Evolutionary conservation across 2,329 filamentous ascomycete genomes (phyloP).

Genomic region (Xylariaceae sp.): DNA sequence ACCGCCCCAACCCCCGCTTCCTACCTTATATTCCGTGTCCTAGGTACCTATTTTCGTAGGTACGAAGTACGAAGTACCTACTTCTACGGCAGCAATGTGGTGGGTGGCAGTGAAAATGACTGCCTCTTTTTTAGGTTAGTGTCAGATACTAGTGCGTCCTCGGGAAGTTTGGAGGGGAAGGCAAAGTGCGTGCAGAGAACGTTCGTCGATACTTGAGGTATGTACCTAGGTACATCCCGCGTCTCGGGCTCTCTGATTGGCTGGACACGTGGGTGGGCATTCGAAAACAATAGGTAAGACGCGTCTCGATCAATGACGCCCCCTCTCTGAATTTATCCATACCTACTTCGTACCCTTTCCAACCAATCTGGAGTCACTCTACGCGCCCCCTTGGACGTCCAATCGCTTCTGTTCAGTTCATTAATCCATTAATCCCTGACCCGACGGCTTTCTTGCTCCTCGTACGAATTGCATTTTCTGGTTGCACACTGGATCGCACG

Average conservation of each 20-base stretch:
- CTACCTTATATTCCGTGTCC: no score
- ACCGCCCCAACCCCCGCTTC: no score
- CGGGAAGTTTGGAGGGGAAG: background rate
- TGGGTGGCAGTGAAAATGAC: background rate
- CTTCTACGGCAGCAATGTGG: background rate
- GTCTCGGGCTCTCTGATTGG: slow-evolving; percentile 11
- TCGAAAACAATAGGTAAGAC: slow-evolving; percentile 17
- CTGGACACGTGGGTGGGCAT: slow-evolving; percentile 11
- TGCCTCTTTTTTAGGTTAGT: background rate
- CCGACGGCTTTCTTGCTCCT: slow-evolving; percentile 12
- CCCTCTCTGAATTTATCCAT: slow-evolving; percentile 1
- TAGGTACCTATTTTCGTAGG: background rate
- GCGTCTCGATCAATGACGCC: slow-evolving; percentile 8
- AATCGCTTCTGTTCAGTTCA: slow-evolving; percentile 16
- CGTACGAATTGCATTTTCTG: slow-evolving; percentile 15
- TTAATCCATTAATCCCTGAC: slow-evolving; percentile 18
- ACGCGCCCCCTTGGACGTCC: slow-evolving; percentile 16
- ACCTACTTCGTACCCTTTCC: background rate
- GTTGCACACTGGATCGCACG: slow-evolving; percentile 16
- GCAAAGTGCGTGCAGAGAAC: background rate
- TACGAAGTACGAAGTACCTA: background rate
- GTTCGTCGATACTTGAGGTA: background rate
- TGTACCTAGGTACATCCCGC: background rate
- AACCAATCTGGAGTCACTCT: slow-evolving; percentile 19
- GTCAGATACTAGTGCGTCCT: background rate